Evolutionary conservation across 2,329 filamentous ascomycete genomes (phyloP).

Genomic region (Exophiala sp.): DNA sequence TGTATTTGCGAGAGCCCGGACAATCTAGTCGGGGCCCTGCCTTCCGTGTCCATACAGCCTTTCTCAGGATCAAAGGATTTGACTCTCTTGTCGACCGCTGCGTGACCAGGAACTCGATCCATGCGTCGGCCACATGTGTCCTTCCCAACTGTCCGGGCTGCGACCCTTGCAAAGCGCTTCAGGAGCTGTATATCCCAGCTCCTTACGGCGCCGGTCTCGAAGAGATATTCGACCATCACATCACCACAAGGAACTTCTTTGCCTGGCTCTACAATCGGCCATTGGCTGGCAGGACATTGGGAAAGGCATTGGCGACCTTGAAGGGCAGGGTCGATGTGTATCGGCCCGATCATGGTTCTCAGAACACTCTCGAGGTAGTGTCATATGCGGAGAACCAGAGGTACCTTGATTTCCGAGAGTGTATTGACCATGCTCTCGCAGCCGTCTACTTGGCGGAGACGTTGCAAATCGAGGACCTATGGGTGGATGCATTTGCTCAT

Average conservation of each 20-base stretch:
- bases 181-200: conserved; percentile 28
- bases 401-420: conserved; percentile 61
- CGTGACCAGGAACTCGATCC: conserved; percentile 22
- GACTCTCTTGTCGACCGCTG: conserved; percentile 23
- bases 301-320: conserved; percentile 58
- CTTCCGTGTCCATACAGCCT: conserved; percentile 26
- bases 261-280: conserved; percentile 29
- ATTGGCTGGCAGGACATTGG: conserved; percentile 46
- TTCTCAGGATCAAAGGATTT: conserved; percentile 24
- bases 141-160: conserved; percentile 25
- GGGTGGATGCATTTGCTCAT: conserved; percentile 68
- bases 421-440: conserved; percentile 62
- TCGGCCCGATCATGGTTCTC: conserved; percentile 44
- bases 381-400: conserved; percentile 63
- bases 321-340: conserved; percentile 60
- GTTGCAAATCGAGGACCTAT: conserved; percentile 58
- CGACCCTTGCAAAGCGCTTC: conserved; percentile 17
- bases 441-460: conserved; percentile 62
- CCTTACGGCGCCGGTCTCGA: conserved; percentile 21
- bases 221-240: conserved; percentile 26
- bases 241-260: conserved; percentile 30
- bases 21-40: conserved; percentile 29
- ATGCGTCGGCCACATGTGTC: conserved; percentile 18
- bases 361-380: conserved; percentile 58
- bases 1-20: conserved; percentile 28